phyloP scores from a whole-genome alignment of 306 rosid genomes.

The Castanospermum australe region DNA sequence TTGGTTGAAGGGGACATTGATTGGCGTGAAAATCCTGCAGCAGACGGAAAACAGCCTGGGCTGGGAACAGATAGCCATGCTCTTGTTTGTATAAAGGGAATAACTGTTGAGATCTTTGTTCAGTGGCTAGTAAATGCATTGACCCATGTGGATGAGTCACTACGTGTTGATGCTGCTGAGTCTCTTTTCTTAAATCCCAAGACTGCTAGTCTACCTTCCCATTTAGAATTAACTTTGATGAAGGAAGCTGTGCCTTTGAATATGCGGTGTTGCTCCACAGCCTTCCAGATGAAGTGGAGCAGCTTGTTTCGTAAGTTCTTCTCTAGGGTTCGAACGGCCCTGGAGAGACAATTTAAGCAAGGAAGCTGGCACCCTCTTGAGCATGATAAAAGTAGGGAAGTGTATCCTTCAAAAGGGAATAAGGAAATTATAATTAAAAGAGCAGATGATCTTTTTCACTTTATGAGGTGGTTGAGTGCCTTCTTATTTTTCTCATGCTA shows the following conservation, averaged over 20 bases:
- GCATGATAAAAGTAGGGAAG: conserved; percentile 30
- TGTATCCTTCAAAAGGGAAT: conserved; percentile 37
- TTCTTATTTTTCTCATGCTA: conserved; percentile 92
- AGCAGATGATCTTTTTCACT: conserved; percentile 76
- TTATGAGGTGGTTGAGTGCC: conserved; percentile 96
- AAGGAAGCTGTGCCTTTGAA: conserved; percentile 89
- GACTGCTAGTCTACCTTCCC: conserved; percentile 90
- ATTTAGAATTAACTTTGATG: conserved; percentile 79
- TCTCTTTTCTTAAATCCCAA: conserved; percentile 87
- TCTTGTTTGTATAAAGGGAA: conserved; percentile 75
- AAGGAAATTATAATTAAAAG: conserved; percentile 45
- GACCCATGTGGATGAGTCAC: conserved; percentile 90
- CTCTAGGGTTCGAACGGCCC: conserved; percentile 86
- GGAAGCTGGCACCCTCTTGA: conserved; percentile 74
- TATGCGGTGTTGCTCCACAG: conserved; percentile 94
- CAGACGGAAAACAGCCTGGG: conserved; percentile 22
- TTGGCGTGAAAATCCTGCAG: conserved; percentile 54
- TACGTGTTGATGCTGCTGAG: conserved; percentile 97
- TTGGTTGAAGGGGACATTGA: conserved; percentile 92
- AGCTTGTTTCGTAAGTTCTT: conserved; percentile 93
- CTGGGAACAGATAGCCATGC: conserved; percentile 51
- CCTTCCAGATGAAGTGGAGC: conserved; percentile 98
- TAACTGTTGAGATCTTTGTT: conserved; percentile 66
- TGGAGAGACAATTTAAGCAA: conserved; percentile 92
- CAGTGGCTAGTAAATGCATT: conserved; percentile 88